These are phyloP conservation scores for Fraxinus baroniana DNA, from an alignment of 305 asterid genomes.

Conservation along the genomic window DNA sequence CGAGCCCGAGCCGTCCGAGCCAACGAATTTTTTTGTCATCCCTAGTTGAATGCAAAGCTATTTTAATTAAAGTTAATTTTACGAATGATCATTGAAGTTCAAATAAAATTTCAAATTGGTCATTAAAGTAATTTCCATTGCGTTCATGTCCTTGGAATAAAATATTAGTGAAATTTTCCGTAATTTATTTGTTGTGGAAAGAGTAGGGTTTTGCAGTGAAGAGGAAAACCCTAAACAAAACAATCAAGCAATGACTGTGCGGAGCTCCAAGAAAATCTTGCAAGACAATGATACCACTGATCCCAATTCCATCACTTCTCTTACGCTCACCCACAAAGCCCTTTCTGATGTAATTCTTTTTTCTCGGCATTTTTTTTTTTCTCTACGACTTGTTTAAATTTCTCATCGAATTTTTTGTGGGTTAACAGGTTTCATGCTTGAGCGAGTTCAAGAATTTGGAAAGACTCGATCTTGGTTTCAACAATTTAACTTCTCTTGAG, in stretches of 20 bases:
- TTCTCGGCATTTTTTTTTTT: background rate
- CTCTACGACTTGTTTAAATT: background rate
- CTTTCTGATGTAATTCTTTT: slow-evolving; percentile 66
- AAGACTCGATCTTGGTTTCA: slow-evolving; percentile 77
- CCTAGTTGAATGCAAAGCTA: background rate
- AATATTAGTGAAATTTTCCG: background rate
- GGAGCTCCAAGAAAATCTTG: slow-evolving; percentile 68
- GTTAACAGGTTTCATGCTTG: slow-evolving; percentile 81
- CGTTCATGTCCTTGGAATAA: background rate
- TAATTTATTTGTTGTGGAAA: background rate
- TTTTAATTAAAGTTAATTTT: background rate
- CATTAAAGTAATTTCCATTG: background rate
- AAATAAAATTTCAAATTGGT: background rate
- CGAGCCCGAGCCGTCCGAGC: too few relatives aligned
- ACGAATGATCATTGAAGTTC: background rate
- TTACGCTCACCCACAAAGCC: slow-evolving; percentile 77
- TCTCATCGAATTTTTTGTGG: background rate
- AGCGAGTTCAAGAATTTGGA: slow-evolving; percentile 74
- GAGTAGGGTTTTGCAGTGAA: slow-evolving; percentile 19
- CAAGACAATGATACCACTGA: slow-evolving; percentile 55
- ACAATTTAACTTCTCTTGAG: slow-evolving; percentile 76
- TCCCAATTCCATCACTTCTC: slow-evolving; percentile 55
- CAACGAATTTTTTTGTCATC: too few relatives aligned
- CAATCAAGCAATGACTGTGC: slow-evolving; percentile 46
- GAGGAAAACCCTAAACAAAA: slow-evolving; percentile 29